Evolutionary conservation across 225 moss, liverwort and hornwort species (phyloP), one percentile per base, ranked within the genome.

Genomic region (Physcomitrellopsis africana): DNA sequence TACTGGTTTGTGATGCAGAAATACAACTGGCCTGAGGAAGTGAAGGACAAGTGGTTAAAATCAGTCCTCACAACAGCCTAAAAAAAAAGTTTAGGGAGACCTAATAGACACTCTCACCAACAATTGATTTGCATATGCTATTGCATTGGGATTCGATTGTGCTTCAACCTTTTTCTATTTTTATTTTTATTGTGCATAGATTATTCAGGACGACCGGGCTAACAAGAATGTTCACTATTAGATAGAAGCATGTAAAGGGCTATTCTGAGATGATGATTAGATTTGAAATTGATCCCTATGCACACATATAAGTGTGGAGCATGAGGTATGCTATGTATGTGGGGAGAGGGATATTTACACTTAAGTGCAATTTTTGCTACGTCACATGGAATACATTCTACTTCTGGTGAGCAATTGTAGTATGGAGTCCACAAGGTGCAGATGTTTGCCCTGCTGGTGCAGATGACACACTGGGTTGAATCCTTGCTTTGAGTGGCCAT

Each of bases 21-120:
- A 14, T 88, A 72, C 65, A 69, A 80, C 51, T 88, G 85, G 82
- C 85, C 85, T 7, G 77, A 88, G 65, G 82, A 70, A 59, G 60
- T 85, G 72, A 85, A 88, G 72, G 85, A 88, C 68, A 27, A 80
- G 42, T 88, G 88, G 85, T 73, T 88, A 12, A 82, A 43, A 37
- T 77, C 77, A 26, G 85, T 88, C 17, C 20, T 88, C 64, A 61
- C 72, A 71, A 85, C 85, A 65, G 72, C 72, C 23, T 82, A 74
- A 54, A 70, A 24, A 19, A 13, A 47, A 66, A 16, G 48, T 74
- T 11, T 49, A 11, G 15, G 11, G 69, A 77, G 43, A 12, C 19
- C 53, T 27, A 42, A 20, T 49, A 72, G 44, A 68, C 58, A 45
- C 24, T 19, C 42, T 20, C 12, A 43, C 17, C 14, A 48, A 24